Percentiles rank a stretch among this genome's conserved stretches.
Conservation (phyloP, 2,329 filamentous ascomycete species). For the Pseudogymnoascus destructans region DNA sequence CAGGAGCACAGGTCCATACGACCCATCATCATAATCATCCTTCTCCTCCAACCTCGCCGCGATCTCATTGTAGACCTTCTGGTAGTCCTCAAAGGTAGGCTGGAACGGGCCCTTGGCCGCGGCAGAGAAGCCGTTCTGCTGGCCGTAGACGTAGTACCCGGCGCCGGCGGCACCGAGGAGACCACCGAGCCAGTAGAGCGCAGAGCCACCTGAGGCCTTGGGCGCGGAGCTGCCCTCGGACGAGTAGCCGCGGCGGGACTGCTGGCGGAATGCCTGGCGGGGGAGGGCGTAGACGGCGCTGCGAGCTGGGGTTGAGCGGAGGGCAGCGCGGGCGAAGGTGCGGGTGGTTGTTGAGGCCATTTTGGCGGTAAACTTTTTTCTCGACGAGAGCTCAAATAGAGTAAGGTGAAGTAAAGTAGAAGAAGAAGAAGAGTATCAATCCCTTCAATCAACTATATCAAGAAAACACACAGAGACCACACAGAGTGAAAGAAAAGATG, state of each 20-base stretch:
- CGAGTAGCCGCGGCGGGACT: constrained; percentile 68
- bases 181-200: constrained; percentile 43
- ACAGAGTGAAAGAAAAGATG: not conserved
- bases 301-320: constrained; percentile 30
- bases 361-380: not conserved
- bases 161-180: constrained; percentile 46
- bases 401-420: no score
- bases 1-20: constrained; percentile 83
- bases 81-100: constrained; percentile 77
- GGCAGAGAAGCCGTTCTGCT: constrained; percentile 35
- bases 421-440: not conserved
- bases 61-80: constrained; percentile 85
- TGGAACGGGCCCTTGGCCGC: constrained; percentile 44
- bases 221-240: constrained; percentile 51
- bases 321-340: constrained; percentile 29
- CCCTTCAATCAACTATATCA: not conserved
- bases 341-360: constrained; percentile 29
- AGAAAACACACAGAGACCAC: not conserved
- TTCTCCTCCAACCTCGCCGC: constrained; percentile 71
- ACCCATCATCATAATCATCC: constrained; percentile 92
- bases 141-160: constrained; percentile 52
- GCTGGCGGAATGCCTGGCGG: constrained; percentile 59
- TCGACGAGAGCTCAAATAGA: no score
- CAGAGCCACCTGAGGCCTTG: constrained; percentile 35
- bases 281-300: constrained; percentile 44